phyloP scores from a whole-genome alignment of 2,329 filamentous ascomycete species.

The Claviceps sorghi region DNA sequence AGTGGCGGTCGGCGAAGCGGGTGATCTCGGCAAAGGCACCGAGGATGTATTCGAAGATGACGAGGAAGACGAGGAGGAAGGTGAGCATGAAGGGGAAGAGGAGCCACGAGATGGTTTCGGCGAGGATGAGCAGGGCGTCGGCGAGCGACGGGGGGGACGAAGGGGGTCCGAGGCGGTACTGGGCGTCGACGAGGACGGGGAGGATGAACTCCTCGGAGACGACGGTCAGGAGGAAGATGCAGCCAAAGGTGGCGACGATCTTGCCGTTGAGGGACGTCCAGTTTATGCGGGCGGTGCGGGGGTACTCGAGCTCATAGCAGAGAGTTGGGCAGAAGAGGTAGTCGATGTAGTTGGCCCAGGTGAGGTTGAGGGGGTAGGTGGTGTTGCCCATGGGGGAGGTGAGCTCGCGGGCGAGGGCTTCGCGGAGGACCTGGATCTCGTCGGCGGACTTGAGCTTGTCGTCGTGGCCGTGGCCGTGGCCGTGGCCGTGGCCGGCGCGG shows the following conservation, averaged over 20 bases:
- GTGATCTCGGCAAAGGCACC: constrained; percentile 93
- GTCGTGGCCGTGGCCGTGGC: constrained; percentile 10
- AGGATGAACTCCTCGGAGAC: constrained; percentile 92
- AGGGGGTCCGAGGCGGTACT: constrained; percentile 32
- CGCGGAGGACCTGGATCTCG: constrained; percentile 56
- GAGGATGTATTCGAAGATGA: constrained; percentile 95
- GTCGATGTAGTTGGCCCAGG: constrained; percentile 66
- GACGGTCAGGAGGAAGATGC: constrained; percentile 86
- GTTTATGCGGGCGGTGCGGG: constrained; percentile 57
- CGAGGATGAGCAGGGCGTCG: constrained; percentile 65
- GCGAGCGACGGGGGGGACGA: constrained; percentile 21
- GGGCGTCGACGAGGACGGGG: constrained; percentile 67
- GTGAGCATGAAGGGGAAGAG: constrained; percentile 96
- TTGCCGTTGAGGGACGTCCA: constrained; percentile 77
- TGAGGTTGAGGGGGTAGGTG: constrained; percentile 82
- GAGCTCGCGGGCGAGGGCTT: constrained; percentile 78
- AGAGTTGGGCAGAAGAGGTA: constrained; percentile 86
- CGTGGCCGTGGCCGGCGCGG: constrained; percentile 1
- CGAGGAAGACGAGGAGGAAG: constrained; percentile 87
- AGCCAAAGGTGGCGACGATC: constrained; percentile 79
- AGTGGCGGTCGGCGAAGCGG: constrained; percentile 81
- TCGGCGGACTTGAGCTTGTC: constrained; percentile 18
- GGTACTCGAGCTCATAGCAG: constrained; percentile 96
- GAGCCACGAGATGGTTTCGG: constrained; percentile 79
- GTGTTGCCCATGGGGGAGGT: constrained; percentile 80